These are phyloP conservation scores for Oropetium thomaeum DNA, from an alignment of 176 grass and related monocot species.

Conservation along the genomic window DNA sequence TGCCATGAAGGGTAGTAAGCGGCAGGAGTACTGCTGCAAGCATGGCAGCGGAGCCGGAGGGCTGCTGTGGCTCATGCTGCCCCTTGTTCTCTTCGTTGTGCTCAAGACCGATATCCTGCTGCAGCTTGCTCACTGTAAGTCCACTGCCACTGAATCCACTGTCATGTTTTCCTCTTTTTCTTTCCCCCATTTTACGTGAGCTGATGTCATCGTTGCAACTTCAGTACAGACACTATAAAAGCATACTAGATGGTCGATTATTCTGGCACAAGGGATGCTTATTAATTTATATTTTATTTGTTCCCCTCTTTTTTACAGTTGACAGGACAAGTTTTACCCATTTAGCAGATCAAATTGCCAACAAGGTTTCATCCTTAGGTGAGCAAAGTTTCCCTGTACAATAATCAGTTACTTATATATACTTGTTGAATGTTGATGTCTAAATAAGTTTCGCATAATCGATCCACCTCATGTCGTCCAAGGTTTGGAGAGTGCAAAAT, in stretches of 20 bases:
- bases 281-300: neutral
- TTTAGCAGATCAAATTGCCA: constrained; percentile 1
- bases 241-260: neutral
- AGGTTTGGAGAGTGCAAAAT: constrained; percentile 25
- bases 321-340: neutral
- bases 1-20: constrained; percentile 26
- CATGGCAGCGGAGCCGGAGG: neutral
- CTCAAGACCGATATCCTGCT: constrained; percentile 32
- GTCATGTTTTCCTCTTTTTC: neutral
- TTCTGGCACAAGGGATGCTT: neutral
- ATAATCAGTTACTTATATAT: neutral
- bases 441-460: neutral
- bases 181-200: neutral
- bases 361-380: constrained; percentile 39
- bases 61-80: constrained; percentile 26
- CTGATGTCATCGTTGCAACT: neutral
- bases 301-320: neutral
- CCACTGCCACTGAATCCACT: neutral
- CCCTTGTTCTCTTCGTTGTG: constrained; percentile 20
- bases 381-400: neutral
- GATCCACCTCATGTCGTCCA: neutral
- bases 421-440: too few species aligned
- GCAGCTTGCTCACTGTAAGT: constrained; percentile 27
- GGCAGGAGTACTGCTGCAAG: constrained; percentile 6
- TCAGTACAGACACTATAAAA: neutral